phyloP scores from a whole-genome alignment of 139 green algal species.

The Klebsormidium nitens region DNA sequence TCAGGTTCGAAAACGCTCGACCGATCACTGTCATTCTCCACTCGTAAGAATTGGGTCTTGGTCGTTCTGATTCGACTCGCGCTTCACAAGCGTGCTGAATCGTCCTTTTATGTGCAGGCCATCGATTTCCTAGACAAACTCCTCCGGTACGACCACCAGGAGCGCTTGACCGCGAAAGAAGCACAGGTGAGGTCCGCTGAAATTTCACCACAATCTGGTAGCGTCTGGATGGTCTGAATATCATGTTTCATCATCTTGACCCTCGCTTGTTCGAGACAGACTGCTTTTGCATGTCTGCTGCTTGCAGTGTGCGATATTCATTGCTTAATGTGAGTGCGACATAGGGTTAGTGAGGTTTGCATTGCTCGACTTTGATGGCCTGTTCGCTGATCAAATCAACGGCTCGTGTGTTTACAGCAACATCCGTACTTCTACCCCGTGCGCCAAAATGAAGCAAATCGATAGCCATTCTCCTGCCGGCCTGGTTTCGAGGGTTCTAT shows the following conservation, averaged over 20 bases:
- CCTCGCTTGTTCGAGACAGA: neutral
- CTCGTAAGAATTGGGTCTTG: neutral
- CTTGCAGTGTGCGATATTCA: neutral
- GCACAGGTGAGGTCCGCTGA: conserved; percentile 62
- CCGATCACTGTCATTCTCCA: neutral
- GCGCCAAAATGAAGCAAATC: too few relatives aligned
- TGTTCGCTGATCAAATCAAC: neutral
- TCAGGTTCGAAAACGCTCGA: neutral
- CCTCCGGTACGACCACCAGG: conserved; percentile 90
- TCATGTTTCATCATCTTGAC: neutral
- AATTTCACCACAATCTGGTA: neutral
- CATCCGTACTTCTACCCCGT: conserved; percentile 93
- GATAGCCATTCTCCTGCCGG: too few relatives aligned
- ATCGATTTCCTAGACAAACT: conserved; percentile 95
- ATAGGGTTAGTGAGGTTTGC: too few relatives aligned
- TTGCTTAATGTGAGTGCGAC: neutral
- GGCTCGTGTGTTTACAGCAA: conserved; percentile 15
- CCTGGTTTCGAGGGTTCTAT: too few relatives aligned
- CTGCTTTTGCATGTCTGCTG: neutral
- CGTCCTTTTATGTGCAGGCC: conserved; percentile 25
- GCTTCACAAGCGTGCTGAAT: neutral
- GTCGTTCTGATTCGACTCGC: neutral
- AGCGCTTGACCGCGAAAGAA: conserved; percentile 84
- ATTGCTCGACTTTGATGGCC: neutral
- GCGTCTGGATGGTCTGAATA: neutral